Conservation (phyloP, 805 yeast species). For the Nadsonia fulvescens region DNA sequence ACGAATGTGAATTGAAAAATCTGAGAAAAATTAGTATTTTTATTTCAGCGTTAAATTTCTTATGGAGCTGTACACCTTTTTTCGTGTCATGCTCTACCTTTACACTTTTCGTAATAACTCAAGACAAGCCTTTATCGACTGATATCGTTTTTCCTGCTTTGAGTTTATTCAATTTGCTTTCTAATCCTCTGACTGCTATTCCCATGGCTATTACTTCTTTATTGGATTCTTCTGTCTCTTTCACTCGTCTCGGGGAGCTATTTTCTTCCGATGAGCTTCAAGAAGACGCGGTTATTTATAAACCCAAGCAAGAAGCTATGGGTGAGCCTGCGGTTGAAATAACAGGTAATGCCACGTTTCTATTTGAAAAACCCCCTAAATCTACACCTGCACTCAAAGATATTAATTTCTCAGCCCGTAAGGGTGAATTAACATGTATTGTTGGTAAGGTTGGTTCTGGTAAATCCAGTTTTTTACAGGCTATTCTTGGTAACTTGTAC, state of each 20-base stretch:
- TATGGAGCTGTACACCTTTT: slow-evolving; percentile 76
- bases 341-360: slow-evolving; percentile 8
- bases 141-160: slow-evolving; percentile 64
- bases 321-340: slow-evolving; percentile 34
- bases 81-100: slow-evolving; percentile 81
- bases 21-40: slow-evolving; percentile 56
- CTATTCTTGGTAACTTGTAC: slow-evolving; percentile 59
- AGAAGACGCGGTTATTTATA: slow-evolving; percentile 18
- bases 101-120: slow-evolving; percentile 50
- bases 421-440: slow-evolving; percentile 62
- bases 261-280: slow-evolving; percentile 28
- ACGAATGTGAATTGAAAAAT: slow-evolving; percentile 66
- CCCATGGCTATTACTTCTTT: slow-evolving; percentile 27
- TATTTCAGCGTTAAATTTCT: slow-evolving; percentile 51
- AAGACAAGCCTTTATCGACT: slow-evolving; percentile 54
- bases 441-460: slow-evolving; percentile 79
- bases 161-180: slow-evolving; percentile 30
- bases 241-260: slow-evolving; percentile 27
- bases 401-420: slow-evolving; percentile 41
- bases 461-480: slow-evolving; percentile 62
- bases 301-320: slow-evolving; percentile 16
- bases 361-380: slow-evolving; percentile 11
- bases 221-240: slow-evolving; percentile 21
- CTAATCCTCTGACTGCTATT: slow-evolving; percentile 30
- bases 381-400: slow-evolving; percentile 29